Evolutionary conservation across 352 stramenopile species (phyloP).

Genomic region (Peronospora destructor): DNA sequence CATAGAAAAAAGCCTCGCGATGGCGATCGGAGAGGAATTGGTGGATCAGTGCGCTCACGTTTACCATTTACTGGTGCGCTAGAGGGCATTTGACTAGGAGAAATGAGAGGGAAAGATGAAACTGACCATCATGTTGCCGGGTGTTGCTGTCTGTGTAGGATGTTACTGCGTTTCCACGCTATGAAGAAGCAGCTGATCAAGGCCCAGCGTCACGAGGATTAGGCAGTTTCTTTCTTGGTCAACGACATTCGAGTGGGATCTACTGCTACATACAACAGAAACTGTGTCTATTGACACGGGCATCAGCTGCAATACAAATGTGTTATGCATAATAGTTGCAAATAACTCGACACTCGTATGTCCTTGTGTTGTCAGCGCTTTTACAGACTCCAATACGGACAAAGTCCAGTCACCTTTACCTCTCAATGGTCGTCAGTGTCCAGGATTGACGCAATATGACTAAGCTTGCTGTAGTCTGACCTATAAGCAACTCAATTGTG

Average conservation of each 20-base stretch:
- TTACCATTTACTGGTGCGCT: constrained; percentile 77
- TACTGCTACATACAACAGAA: not conserved
- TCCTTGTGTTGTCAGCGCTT: too few species aligned
- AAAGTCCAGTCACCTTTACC: too few species aligned
- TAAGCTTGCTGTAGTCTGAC: too few species aligned
- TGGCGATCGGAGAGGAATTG: constrained; percentile 77
- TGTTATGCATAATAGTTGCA: not conserved
- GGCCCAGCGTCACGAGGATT: constrained; percentile 59
- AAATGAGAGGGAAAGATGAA: too few species aligned
- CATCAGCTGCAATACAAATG: not conserved
- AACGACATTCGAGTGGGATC: not conserved
- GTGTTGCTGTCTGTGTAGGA: constrained; percentile 32
- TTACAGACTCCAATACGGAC: too few species aligned
- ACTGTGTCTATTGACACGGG: not conserved
- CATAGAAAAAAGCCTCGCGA: constrained; percentile 62
- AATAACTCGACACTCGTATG: not conserved
- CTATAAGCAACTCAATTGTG: too few species aligned
- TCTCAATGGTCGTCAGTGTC: too few species aligned
- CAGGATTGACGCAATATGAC: too few species aligned
- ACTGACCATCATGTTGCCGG: constrained; percentile 4
- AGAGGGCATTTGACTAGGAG: not conserved
- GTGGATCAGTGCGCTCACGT: constrained; percentile 82
- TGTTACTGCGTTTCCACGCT: constrained; percentile 73
- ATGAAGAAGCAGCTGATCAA: constrained; percentile 74
- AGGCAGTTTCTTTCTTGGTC: not conserved